Conservation (phyloP, 345 rosid genomes). For the Noccaea caerulescens region DNA sequence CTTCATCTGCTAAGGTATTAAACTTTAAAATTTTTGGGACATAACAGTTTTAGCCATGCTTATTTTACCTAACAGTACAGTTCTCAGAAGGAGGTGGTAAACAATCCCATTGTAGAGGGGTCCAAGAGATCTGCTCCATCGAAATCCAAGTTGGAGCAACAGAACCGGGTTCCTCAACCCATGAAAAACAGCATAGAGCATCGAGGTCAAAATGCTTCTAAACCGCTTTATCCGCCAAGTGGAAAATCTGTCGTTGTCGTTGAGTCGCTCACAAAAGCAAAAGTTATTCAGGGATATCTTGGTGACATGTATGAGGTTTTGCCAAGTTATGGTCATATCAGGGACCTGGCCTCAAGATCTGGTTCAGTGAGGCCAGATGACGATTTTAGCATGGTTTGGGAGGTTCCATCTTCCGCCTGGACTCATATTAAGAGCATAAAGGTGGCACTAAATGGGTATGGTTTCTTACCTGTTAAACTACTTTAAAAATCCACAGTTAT, state of each 20-base stretch:
- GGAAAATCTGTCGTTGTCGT: conserved; percentile 93
- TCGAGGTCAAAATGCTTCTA: conserved; percentile 48
- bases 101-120: conserved; percentile 32
- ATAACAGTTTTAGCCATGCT: conserved; percentile 27
- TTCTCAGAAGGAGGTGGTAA: conserved; percentile 52
- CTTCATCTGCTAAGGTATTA: conserved; percentile 51
- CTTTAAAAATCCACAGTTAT: conserved; percentile 7
- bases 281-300: conserved; percentile 90
- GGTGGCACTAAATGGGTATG: conserved; percentile 83
- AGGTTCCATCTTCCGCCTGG: conserved; percentile 97
- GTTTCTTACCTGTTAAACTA: conserved; percentile 27
- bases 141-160: conserved; percentile 49
- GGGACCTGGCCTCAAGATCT: conserved; percentile 95
- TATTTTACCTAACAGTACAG: conserved; percentile 43
- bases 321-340: conserved; percentile 95
- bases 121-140: conserved; percentile 46
- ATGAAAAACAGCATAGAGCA: conserved; percentile 47
- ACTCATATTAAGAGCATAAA: conserved; percentile 95
- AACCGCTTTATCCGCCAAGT: conserved; percentile 74
- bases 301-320: conserved; percentile 90
- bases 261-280: conserved; percentile 91
- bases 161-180: conserved; percentile 46
- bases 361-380: conserved; percentile 98
- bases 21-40: conserved; percentile 22
- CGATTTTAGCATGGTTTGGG: conserved; percentile 99